Evolutionary conservation across 2,329 filamentous ascomycete genomes (phyloP).

Genomic region (Knufia fluminis): DNA sequence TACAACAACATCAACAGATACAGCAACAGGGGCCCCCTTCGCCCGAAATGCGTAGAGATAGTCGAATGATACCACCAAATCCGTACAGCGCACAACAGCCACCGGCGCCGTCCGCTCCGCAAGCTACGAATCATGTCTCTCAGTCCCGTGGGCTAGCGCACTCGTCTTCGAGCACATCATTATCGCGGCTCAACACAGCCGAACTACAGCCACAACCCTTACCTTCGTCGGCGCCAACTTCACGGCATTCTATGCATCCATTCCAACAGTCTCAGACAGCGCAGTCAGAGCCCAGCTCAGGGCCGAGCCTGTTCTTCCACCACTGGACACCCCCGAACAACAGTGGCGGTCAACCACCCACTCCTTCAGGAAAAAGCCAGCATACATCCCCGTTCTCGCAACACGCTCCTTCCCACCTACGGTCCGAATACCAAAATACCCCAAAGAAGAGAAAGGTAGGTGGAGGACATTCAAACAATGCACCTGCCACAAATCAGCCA

Average conservation of each 20-base stretch:
- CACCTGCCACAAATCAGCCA: constrained; percentile 42
- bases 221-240: constrained; percentile 23
- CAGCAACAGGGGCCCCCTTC: constrained; percentile 24
- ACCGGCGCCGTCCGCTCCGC: constrained; percentile 20
- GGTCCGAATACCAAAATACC: constrained; percentile 58
- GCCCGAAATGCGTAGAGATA: constrained; percentile 25
- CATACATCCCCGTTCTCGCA: constrained; percentile 38
- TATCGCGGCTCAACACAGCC: constrained; percentile 37
- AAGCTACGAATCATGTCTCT: constrained; percentile 7
- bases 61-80: constrained; percentile 29
- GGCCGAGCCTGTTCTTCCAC: constrained; percentile 77
- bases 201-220: constrained; percentile 27
- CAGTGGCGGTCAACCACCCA: constrained; percentile 58
- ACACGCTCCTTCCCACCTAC: constrained; percentile 40
- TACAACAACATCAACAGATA: constrained; percentile 30
- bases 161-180: constrained; percentile 23
- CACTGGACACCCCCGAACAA: constrained; percentile 80
- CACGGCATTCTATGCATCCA: constrained; percentile 41
- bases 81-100: constrained; percentile 27
- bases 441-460: constrained; percentile 77
- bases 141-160: constrained; percentile 22
- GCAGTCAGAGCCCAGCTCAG: constrained; percentile 51
- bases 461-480: constrained; percentile 39
- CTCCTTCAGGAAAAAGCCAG: constrained; percentile 64
- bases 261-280: constrained; percentile 45